These are phyloP conservation scores for Sodiomyces alkalinus DNA, from an alignment of 2,329 filamentous ascomycete genomes.

Conservation along the genomic window DNA sequence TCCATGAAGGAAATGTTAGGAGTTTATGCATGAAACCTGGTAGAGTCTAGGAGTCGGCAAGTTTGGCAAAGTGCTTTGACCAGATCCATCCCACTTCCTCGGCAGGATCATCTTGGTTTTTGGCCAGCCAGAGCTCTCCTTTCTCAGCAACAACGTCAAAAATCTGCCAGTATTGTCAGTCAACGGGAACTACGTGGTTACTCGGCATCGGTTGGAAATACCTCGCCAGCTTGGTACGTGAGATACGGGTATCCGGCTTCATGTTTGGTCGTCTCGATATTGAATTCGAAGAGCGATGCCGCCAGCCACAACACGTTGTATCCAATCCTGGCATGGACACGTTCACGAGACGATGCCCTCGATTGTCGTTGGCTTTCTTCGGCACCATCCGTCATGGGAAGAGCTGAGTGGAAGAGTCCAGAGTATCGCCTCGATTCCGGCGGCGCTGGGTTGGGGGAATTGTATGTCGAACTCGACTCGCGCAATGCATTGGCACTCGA, in stretches of 20 bases:
- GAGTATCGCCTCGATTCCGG: constrained; percentile 45
- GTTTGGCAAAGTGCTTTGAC: constrained; percentile 87
- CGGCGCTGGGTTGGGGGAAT: constrained; percentile 27
- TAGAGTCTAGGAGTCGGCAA: constrained; percentile 33
- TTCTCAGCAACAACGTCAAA: constrained; percentile 92
- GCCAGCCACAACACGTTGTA: constrained; percentile 78
- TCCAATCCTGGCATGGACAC: constrained; percentile 33
- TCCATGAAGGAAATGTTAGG: too few species aligned
- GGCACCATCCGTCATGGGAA: constrained; percentile 59
- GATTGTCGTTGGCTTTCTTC: constrained; percentile 39
- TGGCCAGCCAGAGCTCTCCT: constrained; percentile 92
- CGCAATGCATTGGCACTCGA: constrained; percentile 28
- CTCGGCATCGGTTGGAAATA: constrained; percentile 20
- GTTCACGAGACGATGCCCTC: constrained; percentile 44
- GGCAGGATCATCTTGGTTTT: constrained; percentile 81
- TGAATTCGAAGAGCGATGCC: constrained; percentile 91
- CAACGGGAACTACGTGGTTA: neutral
- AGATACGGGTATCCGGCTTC: constrained; percentile 94
- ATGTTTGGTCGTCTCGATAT: constrained; percentile 80
- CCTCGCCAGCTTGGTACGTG: constrained; percentile 87
- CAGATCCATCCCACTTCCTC: constrained; percentile 91
- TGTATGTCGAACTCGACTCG: constrained; percentile 40
- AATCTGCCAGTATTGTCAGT: constrained; percentile 32
- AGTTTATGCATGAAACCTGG: too few species aligned
- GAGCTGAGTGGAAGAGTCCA: constrained; percentile 72